phyloP scores from a whole-genome alignment of 345 rosid genomes.

The Erysimum cheiranthoides region DNA sequence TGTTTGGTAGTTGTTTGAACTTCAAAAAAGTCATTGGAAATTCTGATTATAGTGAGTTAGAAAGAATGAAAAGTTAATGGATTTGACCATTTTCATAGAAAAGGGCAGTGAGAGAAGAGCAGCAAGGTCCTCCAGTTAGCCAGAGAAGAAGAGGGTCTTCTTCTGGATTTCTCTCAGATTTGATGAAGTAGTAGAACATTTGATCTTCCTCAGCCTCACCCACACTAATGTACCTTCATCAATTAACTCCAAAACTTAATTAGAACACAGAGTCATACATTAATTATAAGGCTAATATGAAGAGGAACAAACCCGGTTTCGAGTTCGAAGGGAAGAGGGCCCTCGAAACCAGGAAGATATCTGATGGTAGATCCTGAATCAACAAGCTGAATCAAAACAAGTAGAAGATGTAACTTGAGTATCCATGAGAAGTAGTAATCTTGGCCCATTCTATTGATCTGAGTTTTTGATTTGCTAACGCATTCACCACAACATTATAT shows the following conservation, averaged over 20 bases:
- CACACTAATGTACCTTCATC: background rate
- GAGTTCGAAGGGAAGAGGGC: background rate
- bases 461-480: no score
- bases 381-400: no score
- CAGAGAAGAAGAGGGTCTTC: conserved; percentile 49
- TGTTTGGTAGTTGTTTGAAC: background rate
- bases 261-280: background rate
- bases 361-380: background rate
- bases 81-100: conserved; percentile 38
- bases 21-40: conserved; percentile 4
- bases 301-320: background rate
- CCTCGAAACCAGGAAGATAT: background rate
- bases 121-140: conserved; percentile 54
- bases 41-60: background rate
- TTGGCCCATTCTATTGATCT: no score
- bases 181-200: conserved; percentile 42
- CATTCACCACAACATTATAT: no score
- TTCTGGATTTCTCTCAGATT: conserved; percentile 46
- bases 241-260: background rate
- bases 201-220: background rate
- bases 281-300: background rate
- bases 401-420: no score
- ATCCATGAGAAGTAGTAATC: no score
- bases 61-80: background rate
- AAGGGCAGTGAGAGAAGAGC: conserved; percentile 49